A percentile compares a stretch with the other conserved stretches of the same genome.
Evolutionary conservation across 1,284 basidiomycete genomes (phyloP).

Genomic region (Phellinidium pouzarii): DNA sequence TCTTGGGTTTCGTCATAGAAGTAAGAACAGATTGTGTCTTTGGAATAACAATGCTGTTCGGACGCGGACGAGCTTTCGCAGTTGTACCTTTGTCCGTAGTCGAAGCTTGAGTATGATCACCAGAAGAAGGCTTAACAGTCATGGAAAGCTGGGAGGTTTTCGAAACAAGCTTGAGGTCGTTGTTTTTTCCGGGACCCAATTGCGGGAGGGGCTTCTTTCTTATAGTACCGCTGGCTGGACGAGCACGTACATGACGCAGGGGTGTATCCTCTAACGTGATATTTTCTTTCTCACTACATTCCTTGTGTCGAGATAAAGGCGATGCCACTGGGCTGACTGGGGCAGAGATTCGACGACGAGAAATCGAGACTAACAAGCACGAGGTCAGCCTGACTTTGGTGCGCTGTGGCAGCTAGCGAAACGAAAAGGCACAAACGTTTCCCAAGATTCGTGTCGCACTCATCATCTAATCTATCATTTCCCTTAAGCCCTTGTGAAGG

Average conservation of each 20-base stretch:
- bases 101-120: background rate
- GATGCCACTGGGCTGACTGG: conserved; percentile 4
- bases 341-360: conserved; percentile 6
- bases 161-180: background rate
- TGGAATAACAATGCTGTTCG: no score
- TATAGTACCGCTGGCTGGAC: background rate
- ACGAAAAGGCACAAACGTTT: background rate
- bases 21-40: background rate
- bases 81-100: background rate
- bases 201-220: background rate
- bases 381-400: background rate
- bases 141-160: background rate
- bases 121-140: background rate
- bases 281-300: conserved; percentile 10
- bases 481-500: background rate
- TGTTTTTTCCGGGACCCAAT: background rate
- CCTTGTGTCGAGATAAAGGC: background rate
- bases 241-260: background rate
- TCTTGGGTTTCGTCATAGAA: background rate
- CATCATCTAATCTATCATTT: background rate
- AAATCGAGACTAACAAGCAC: background rate
- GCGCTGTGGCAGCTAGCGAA: background rate
- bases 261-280: background rate
- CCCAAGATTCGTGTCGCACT: background rate
- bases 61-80: background rate